Evolutionary conservation across 305 asterid species (phyloP).

Genomic region (Caryopteris hybrid): DNA sequence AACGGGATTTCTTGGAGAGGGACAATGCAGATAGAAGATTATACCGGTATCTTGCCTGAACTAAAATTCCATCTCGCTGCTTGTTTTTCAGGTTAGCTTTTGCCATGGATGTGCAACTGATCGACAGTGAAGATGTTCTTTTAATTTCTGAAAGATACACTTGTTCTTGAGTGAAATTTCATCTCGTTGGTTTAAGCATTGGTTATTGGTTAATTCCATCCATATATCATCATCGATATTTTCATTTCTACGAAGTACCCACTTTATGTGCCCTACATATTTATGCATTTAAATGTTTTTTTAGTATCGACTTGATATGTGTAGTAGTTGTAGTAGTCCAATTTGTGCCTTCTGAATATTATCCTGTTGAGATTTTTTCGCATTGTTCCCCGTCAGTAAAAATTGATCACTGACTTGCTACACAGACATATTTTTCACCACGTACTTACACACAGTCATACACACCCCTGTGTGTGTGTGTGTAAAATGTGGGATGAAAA

Average conservation of each 20-base stretch:
- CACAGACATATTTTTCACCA: no score
- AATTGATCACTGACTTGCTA: no score
- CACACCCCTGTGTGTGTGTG: no score
- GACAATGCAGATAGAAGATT: constrained; percentile 57
- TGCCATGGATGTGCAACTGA: constrained; percentile 22
- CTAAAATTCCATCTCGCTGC: constrained; percentile 3
- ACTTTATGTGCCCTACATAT: not conserved
- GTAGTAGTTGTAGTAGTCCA: not conserved
- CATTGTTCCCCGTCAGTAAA: no score
- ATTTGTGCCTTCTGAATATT: not conserved
- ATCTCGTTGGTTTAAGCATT: not conserved
- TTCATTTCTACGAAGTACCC: not conserved
- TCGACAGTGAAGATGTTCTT: constrained; percentile 3
- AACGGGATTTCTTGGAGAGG: constrained; percentile 84
- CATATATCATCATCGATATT: not conserved
- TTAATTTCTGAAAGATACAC: constrained; percentile 19
- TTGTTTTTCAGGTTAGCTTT: constrained; percentile 26
- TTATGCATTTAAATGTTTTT: not conserved
- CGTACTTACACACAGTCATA: no score
- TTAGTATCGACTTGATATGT: not conserved
- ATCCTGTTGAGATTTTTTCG: not conserved
- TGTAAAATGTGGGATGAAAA: no score
- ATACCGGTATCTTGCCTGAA: constrained; percentile 67
- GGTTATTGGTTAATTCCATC: not conserved
- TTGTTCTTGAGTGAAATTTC: constrained; percentile 12